Percentiles rank a stretch among this genome's conserved stretches.
Conservation (phyloP, 179 eudicot genomes). For the Beta macrorhiza region DNA sequence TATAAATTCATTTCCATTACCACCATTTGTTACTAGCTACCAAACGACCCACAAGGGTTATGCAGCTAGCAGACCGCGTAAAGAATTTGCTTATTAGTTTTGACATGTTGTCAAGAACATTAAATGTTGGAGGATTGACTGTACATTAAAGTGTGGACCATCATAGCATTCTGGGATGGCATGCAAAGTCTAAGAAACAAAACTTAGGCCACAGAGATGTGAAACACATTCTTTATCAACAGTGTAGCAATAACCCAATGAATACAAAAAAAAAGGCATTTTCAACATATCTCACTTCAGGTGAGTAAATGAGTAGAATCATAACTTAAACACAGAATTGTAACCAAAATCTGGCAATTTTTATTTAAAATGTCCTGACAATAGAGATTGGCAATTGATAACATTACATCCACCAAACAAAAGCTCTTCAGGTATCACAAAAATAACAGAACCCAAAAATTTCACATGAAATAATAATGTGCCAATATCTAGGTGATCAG, state of each 20-base stretch:
- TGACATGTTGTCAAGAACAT: background rate
- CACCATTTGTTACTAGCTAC: too few species aligned
- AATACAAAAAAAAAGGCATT: background rate
- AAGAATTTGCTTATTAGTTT: background rate
- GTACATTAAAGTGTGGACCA: background rate
- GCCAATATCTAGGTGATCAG: background rate
- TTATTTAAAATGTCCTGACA: too few species aligned
- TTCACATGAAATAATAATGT: background rate
- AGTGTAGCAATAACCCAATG: background rate
- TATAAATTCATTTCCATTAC: too few species aligned
- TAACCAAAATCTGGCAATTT: background rate
- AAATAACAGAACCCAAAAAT: background rate
- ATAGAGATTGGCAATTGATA: background rate
- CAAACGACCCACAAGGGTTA: too few species aligned
- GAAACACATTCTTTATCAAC: background rate
- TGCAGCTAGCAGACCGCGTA: too few species aligned
- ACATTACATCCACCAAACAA: background rate
- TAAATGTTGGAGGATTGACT: background rate
- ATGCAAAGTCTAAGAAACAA: background rate
- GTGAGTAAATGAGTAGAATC: background rate
- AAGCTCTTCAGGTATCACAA: background rate
- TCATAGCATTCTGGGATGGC: background rate
- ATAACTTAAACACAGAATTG: background rate
- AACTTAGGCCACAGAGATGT: background rate
- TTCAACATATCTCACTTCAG: background rate